Evolutionary conservation across 768 basidiomycete species (phyloP).

Genomic region (Thelephora ganbajun): DNA sequence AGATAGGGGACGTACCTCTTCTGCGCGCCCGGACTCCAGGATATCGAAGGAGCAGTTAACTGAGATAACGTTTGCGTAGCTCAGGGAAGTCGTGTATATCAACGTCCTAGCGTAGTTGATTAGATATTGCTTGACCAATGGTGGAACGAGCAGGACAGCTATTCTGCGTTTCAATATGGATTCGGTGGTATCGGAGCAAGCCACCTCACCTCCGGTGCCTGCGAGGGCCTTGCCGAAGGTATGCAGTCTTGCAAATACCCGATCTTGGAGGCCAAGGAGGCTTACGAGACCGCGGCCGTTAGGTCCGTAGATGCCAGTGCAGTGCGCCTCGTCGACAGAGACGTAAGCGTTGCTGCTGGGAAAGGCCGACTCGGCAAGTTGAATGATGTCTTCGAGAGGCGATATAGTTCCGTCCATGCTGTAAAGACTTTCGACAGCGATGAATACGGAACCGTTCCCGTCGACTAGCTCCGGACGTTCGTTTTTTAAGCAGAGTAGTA

Average conservation of each 20-base stretch:
- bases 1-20: conserved; percentile 27
- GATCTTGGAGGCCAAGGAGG: conserved; percentile 51
- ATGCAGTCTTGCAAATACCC: conserved; percentile 66
- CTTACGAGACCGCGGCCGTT: conserved; percentile 65
- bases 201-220: conserved; percentile 63
- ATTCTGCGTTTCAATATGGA: background rate
- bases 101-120: conserved; percentile 86
- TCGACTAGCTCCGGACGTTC: conserved; percentile 22
- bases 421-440: conserved; percentile 83
- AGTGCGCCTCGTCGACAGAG: conserved; percentile 87
- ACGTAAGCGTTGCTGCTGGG: conserved; percentile 55
- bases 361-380: conserved; percentile 44
- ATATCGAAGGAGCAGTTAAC: conserved; percentile 70
- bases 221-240: conserved; percentile 92
- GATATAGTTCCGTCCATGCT: conserved; percentile 94
- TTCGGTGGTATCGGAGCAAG: background rate
- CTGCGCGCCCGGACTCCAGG: conserved; percentile 51
- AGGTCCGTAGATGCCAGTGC: conserved; percentile 80
- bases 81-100: conserved; percentile 83
- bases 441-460: conserved; percentile 43
- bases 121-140: conserved; percentile 67
- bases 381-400: conserved; percentile 55
- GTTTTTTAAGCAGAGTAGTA: conserved; percentile 27
- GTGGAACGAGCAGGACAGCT: conserved; percentile 70
- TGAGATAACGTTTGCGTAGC: conserved; percentile 62